These are phyloP conservation scores for Cornus florida DNA, from an alignment of 148 eudicot species.

Conservation along the genomic window DNA sequence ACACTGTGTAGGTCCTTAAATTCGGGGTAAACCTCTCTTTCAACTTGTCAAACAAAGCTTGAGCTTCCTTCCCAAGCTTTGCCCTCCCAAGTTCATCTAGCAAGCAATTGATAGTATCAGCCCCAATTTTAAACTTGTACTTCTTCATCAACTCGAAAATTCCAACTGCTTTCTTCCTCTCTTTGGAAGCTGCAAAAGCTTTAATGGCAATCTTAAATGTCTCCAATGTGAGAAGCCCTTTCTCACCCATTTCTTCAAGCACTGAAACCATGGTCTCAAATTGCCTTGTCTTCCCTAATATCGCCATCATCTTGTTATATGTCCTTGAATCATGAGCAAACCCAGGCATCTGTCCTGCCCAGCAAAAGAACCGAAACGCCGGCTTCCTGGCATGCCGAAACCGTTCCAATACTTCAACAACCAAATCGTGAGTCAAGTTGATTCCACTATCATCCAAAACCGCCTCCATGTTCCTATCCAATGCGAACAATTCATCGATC, in stretches of 20 bases:
- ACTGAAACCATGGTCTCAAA: conserved; percentile 81
- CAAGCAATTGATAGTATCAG: conserved; percentile 63
- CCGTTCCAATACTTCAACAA: conserved; percentile 64
- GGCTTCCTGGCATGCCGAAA: conserved; percentile 80
- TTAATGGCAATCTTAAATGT: conserved; percentile 66
- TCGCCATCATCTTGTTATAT: conserved; percentile 65
- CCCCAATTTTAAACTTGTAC: conserved; percentile 61
- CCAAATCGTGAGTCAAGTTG: conserved; percentile 63
- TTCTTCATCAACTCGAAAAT: conserved; percentile 88
- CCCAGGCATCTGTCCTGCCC: conserved; percentile 65
- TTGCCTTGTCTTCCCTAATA: conserved; percentile 81
- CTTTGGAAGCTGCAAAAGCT: conserved; percentile 65
- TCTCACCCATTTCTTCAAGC: conserved; percentile 85
- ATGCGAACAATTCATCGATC: conserved; percentile 74
- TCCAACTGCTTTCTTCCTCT: conserved; percentile 78
- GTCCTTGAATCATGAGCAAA: conserved; percentile 69
- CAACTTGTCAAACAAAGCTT: conserved; percentile 56
- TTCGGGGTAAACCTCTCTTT: conserved; percentile 59
- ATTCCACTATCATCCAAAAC: conserved; percentile 78
- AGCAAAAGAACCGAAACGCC: conserved; percentile 81
- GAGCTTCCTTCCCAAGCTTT: conserved; percentile 81
- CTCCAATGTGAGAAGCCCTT: conserved; percentile 60
- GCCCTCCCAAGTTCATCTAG: conserved; percentile 68
- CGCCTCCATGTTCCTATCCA: conserved; percentile 90
- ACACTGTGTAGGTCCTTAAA: conserved; percentile 50